These are phyloP conservation scores for Fusarium musae DNA, from an alignment of 2,329 filamentous ascomycete species.

Conservation along the genomic window DNA sequence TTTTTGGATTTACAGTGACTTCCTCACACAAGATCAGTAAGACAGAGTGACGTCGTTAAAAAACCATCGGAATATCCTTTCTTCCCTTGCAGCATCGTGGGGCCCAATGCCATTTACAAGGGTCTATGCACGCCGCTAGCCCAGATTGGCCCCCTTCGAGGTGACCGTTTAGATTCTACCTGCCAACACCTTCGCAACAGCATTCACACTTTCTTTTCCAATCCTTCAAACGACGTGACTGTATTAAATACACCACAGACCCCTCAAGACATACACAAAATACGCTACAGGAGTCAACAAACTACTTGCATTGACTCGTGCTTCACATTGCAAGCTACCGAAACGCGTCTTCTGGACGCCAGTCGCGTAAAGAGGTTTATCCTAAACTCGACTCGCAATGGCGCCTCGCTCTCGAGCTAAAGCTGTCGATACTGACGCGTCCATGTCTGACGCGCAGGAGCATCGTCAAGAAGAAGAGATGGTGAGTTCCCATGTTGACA, in stretches of 20 bases:
- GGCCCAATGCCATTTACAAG: slow-evolving; percentile 35
- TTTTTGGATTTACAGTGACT: background rate
- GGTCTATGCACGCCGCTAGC: slow-evolving; percentile 47
- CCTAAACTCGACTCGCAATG: slow-evolving; percentile 54
- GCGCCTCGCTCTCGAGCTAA: slow-evolving; percentile 65
- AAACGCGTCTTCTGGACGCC: slow-evolving; percentile 58
- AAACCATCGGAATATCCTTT: slow-evolving; percentile 42
- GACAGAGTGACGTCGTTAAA: slow-evolving; percentile 39
- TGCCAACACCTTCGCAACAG: slow-evolving; percentile 48
- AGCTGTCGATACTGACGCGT: slow-evolving; percentile 69
- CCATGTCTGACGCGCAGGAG: slow-evolving; percentile 70
- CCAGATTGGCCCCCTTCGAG: slow-evolving; percentile 48
- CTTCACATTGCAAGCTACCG: slow-evolving; percentile 31
- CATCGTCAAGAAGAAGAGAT: slow-evolving; percentile 59
- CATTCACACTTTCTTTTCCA: slow-evolving; percentile 43
- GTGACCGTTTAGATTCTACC: slow-evolving; percentile 51
- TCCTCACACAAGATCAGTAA: background rate
- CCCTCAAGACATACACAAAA: background rate
- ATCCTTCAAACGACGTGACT: slow-evolving; percentile 21
- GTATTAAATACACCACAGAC: slow-evolving; percentile 12
- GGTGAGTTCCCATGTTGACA: slow-evolving; percentile 50
- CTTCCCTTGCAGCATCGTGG: slow-evolving; percentile 40
- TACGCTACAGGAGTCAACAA: background rate
- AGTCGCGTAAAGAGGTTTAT: slow-evolving; percentile 66
- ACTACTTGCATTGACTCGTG: slow-evolving; percentile 6